Evolutionary conservation across 257 asterid species (phyloP), one percentile per base, ranked within the genome.

Genomic region (Forsythia viridissima): DNA sequence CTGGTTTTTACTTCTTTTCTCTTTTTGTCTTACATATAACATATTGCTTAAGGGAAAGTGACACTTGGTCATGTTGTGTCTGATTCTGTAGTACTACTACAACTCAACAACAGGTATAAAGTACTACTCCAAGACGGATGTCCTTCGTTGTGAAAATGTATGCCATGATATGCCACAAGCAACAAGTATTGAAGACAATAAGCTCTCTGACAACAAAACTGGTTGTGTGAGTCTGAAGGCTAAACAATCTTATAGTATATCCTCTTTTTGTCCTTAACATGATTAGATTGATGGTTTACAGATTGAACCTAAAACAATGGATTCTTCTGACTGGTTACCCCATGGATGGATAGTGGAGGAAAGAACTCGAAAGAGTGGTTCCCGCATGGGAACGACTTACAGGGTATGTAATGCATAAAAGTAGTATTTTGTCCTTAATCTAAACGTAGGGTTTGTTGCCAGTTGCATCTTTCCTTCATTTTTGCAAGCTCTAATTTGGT

Each of bases 331-430:
- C n/a, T 18, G 66, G 66, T 57, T 57, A 57, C 66, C 24, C 30
- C 11, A n/a, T 57, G 30, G 66, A 8, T 57, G 66, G 24, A 57
- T 6, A n/a, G 8, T n/a, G 20, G 66, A 57, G 30, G 34, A 57
- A 57, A 57, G 66, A 57, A 57, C 66, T n/a, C 30, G 66, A 57
- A 57, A 57, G 66, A n/a, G 30, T 57, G 66, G 66, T 57, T 57
- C 66, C 10, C 18, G n/a, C n/a, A 6, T n/a, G 66, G 66, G 66
- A 20, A 57, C n/a, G 30, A 57, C 66, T 57, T 16, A 16, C 66
- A 5, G 6, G 66, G 66, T 57, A n/a, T 7, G 66, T n/a, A n/a
- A n/a, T 57, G 11, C 24, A 57, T 57, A 57, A n/a, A 57, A 57
- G 30, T 57, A 57, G 66, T 57, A 8, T 6, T n/a, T 57, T 57